Base-by-base conservation (phyloP, 306 rosid species). In the Ziziphus jujuba region DNA sequence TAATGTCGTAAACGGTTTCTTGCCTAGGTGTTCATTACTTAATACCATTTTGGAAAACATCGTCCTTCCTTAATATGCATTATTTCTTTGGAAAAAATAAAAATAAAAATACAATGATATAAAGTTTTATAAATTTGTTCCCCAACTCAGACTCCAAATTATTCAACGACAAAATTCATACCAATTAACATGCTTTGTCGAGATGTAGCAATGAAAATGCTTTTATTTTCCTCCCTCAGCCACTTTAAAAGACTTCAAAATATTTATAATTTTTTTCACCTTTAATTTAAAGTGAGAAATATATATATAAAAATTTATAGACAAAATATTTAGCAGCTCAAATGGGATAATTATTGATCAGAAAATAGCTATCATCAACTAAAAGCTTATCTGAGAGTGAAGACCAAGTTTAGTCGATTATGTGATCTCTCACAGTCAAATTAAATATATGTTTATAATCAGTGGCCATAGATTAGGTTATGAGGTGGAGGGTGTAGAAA, bases 111-210 rank as follows among this genome's bases (percentile, higher is more conserved):
- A 24, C 59, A 50, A 74, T 61, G 60, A 73, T 50, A 20, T 45
- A 58, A 43, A 34, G 73, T 73, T 63, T 80, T 72, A 62, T 76
- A 71, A 60, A 12, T 60, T 62, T 81, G 92, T 87, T 83, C 83
- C 92, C 88, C 72, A 63, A 75, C 63, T 58, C 47, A 52, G 50
- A 74, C 54, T 72, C 53, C 61, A 59, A 57, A 65, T 47, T 51
- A 56, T 54, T 57, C 49, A 65, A 54, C 38, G 68, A 75, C 77
- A 73, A 20, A 72, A 25, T 67, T 51, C 17, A 47, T 80, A 35
- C 77, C 72, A 68, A 53, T 36, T 24, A 53, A 78, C 82, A 83
- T 79, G 85, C 83, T 59, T 33, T 79, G 76, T 70, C 84, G 36
- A 54, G 61, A 47, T 45, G 10, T 47, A 47, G 11, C 51, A 25